Base-by-base conservation (phyloP, 345 rosid genomes). In the Gossypium thurberi region DNA sequence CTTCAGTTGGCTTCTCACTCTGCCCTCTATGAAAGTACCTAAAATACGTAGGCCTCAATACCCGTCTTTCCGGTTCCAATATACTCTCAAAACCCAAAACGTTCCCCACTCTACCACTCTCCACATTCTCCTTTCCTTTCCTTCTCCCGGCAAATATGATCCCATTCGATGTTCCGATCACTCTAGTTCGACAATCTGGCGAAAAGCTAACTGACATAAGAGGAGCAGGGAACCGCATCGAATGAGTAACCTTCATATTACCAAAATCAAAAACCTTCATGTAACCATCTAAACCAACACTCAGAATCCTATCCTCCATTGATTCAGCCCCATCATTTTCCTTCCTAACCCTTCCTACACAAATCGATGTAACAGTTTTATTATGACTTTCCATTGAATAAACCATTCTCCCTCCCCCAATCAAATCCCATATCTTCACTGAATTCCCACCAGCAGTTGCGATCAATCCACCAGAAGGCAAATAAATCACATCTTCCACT, bases 331-430 rank as follows among this genome's bases (percentile, higher is more conserved):
- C 83, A 33, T 59, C 28, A 66, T 23, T 71, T 56, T 78, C 85
- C 64, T 79, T 73, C 69, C 85, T 84, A 69, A 85, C 46, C 46
- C 80, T 87, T 42, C 93, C 97, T 0, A 85, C 83, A 65, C 88
- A 88, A 40, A 95, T 76, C 4, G 91, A 88, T 0, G 98, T 95
- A 2, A 95, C 97, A 3, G 72, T 68, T 46, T 91, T 92, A 86
- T 92, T 95, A 70, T 95, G 99, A 77, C 90, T 92, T 78, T 92
- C 98, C 97, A 94, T 87, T 0, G 97, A 85, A 76, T 85, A 80
- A 62, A 89, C 86, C 94, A 91, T 43, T 80, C 76, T 90, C 66
- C 97, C 98, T 26, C 98, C 99, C 25, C 85, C 94, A 47, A 91
- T 80, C 80, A 95, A 78, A 74, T 95, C 99, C 99, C 99, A 95